These are phyloP conservation scores for Cornus kousa DNA, from an alignment of 148 eudicot species.

Conservation along the genomic window DNA sequence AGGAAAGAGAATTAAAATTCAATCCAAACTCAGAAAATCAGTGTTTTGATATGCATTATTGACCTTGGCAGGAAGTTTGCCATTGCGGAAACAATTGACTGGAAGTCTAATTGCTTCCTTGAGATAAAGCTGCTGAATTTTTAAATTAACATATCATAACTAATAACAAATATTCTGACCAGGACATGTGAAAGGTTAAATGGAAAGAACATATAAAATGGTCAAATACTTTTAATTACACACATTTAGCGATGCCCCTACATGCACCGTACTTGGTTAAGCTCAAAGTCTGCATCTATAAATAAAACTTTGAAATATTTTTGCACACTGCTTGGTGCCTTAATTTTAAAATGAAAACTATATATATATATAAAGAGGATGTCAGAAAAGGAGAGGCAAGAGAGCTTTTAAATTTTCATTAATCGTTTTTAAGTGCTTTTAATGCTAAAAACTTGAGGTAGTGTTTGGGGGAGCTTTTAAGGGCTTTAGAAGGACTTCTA, in stretches of 20 bases:
- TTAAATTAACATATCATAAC: conserved; percentile 3
- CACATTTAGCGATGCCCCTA: not conserved
- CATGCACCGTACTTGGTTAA: not conserved
- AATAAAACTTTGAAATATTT: conserved; percentile 18
- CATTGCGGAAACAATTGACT: conserved; percentile 59
- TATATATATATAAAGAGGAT: too few species aligned
- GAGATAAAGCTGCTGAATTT: conserved; percentile 49
- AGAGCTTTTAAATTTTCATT: too few species aligned
- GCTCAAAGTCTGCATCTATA: not conserved
- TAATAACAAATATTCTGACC: not conserved
- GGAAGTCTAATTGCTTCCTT: conserved; percentile 57
- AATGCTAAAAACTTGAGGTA: too few species aligned
- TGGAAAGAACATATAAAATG: not conserved
- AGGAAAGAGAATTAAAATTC: too few species aligned
- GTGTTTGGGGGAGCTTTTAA: too few species aligned
- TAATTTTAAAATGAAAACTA: too few species aligned
- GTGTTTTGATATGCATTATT: too few species aligned
- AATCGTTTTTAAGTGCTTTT: too few species aligned
- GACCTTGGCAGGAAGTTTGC: conserved; percentile 55
- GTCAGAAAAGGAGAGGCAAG: too few species aligned
- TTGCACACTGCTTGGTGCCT: too few species aligned
- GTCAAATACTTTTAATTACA: not conserved
- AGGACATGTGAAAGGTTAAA: not conserved
- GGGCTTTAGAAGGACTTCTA: too few species aligned
- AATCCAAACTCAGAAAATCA: too few species aligned